These are phyloP conservation scores for Coemansia sp. DNA, from an alignment of 192 early-diverging fungal genomes.

Conservation along the genomic window DNA sequence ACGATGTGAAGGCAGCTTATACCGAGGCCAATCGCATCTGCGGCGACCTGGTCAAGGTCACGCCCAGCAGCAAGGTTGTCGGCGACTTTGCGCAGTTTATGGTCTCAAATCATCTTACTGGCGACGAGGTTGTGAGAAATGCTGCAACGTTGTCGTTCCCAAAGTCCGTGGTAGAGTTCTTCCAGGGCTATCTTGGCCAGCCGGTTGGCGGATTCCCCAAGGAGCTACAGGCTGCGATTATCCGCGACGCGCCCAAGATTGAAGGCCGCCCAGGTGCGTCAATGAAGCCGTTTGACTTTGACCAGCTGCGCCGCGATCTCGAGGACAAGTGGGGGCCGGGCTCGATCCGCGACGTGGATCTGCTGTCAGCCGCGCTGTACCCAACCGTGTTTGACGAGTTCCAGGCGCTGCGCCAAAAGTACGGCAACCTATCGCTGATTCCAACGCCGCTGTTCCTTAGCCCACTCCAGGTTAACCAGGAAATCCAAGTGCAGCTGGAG, in stretches of 20 bases:
- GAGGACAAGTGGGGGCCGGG: conserved; percentile 77
- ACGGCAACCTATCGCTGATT: conserved; percentile 83
- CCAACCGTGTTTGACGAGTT: conserved; percentile 92
- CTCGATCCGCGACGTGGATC: conserved; percentile 81
- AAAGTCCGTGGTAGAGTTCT: conserved; percentile 92
- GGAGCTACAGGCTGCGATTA: conserved; percentile 77
- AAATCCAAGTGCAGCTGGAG: conserved; percentile 83
- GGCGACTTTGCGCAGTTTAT: conserved; percentile 98
- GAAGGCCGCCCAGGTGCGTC: conserved; percentile 83
- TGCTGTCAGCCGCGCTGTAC: conserved; percentile 87
- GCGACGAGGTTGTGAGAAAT: conserved; percentile 71
- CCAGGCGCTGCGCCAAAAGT: conserved; percentile 66
- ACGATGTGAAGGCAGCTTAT: conserved; percentile 91
- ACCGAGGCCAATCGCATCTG: conserved; percentile 86
- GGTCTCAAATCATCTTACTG: conserved; percentile 83
- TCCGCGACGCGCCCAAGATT: conserved; percentile 72
- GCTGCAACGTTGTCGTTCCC: conserved; percentile 89
- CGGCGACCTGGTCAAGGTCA: conserved; percentile 97
- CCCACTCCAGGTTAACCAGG: conserved; percentile 84
- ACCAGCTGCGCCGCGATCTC: conserved; percentile 66
- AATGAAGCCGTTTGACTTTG: conserved; percentile 78
- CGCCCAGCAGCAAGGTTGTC: conserved; percentile 96
- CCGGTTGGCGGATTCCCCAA: conserved; percentile 96
- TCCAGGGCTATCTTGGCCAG: conserved; percentile 93
- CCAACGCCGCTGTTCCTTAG: conserved; percentile 90